A percentile compares a stretch with the other conserved stretches of the same genome.
Evolutionary conservation across 176 grass and related monocot genomes (phyloP).

Genomic region (Themeda triandra): DNA sequence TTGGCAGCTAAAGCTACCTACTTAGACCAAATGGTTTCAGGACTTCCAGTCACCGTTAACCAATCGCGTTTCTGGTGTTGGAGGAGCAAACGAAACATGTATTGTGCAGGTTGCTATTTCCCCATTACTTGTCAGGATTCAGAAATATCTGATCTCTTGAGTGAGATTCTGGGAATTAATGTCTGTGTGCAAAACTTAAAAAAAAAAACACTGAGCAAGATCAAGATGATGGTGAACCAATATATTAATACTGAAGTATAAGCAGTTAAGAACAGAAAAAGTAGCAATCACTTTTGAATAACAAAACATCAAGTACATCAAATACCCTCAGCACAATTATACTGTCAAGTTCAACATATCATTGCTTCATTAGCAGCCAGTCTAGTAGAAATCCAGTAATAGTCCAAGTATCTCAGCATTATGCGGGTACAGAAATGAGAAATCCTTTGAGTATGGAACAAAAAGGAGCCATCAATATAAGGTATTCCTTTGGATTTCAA

Average conservation of each 20-base stretch:
- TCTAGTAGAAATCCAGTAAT: constrained; percentile 4
- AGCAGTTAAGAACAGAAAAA: background rate
- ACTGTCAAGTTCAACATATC: background rate
- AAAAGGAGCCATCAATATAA: background rate
- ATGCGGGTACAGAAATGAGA: background rate
- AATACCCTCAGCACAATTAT: background rate
- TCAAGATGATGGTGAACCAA: background rate
- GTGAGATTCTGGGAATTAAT: background rate
- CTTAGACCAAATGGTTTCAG: background rate
- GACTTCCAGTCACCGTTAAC: background rate
- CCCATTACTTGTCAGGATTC: background rate
- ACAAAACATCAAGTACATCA: background rate
- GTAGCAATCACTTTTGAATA: background rate
- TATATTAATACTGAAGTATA: background rate
- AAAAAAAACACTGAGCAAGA: background rate
- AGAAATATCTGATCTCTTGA: background rate
- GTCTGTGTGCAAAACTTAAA: background rate
- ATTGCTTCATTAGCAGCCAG: background rate
- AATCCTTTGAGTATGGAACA: background rate
- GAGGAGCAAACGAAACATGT: background rate
- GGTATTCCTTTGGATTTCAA: background rate
- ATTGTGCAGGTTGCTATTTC: background rate
- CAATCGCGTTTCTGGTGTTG: background rate
- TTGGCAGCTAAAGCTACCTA: background rate
- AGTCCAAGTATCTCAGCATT: background rate